Percentiles rank a stretch among this genome's conserved stretches.
Evolutionary conservation across 2,329 filamentous ascomycete genomes (phyloP).

Genomic region (Escovopsis weberi): DNA sequence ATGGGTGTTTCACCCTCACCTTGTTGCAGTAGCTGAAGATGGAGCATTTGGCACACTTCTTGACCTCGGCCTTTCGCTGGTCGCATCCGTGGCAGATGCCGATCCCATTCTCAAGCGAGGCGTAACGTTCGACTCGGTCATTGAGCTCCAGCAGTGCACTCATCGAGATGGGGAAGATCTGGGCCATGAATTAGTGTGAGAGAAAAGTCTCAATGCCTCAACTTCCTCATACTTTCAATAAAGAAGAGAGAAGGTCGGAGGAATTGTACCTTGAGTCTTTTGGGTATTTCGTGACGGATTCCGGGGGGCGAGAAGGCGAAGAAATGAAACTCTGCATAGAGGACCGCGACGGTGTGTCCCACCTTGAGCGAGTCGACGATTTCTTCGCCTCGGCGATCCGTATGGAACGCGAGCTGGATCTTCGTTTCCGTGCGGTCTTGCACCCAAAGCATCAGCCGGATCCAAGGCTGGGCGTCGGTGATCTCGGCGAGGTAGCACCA

Average conservation of each 20-base stretch:
- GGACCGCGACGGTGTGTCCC: slow-evolving; percentile 4
- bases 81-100: slow-evolving; percentile 8
- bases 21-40: slow-evolving; percentile 9
- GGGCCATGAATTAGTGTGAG: neutral
- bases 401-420: no score
- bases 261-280: slow-evolving; percentile 1
- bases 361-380: neutral
- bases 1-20: slow-evolving; percentile 1
- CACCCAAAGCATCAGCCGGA: neutral
- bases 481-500: no score
- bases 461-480: no score
- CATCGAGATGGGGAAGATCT: slow-evolving; percentile 6
- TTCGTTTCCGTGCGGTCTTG: no score
- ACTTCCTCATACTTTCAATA: neutral
- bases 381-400: no score
- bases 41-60: slow-evolving; percentile 4
- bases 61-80: neutral
- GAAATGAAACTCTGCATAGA: slow-evolving; percentile 4
- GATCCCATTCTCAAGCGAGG: neutral
- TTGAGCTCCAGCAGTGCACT: slow-evolving; percentile 4
- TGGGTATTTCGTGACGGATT: slow-evolving; percentile 1
- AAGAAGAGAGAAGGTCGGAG: neutral
- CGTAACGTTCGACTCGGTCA: slow-evolving; percentile 4
- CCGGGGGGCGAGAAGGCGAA: neutral
- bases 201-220: neutral